Conservation (phyloP, 2,329 filamentous ascomycete genomes). For the Botrytis galanthina region DNA sequence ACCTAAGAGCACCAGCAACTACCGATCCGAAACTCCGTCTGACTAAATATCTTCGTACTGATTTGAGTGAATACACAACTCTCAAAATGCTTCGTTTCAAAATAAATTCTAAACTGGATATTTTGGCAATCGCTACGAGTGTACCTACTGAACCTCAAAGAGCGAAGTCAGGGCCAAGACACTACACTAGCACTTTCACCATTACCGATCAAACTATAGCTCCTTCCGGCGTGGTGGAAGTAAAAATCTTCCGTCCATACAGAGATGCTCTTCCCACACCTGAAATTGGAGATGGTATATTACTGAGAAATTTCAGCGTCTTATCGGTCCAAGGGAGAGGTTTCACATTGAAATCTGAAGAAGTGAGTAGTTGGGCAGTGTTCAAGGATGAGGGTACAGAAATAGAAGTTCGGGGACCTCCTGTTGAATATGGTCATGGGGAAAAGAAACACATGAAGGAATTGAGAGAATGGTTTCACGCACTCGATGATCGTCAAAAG, state of each 20-base stretch:
- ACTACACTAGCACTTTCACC: slow-evolving; percentile 58
- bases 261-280: slow-evolving; percentile 55
- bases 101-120: slow-evolving; percentile 50
- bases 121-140: slow-evolving; percentile 54
- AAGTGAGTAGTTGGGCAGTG: slow-evolving; percentile 60
- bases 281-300: slow-evolving; percentile 54
- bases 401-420: slow-evolving; percentile 56
- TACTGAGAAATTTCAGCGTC: slow-evolving; percentile 57
- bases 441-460: slow-evolving; percentile 51
- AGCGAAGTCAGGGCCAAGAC: slow-evolving; percentile 56
- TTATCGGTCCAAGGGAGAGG: slow-evolving; percentile 53
- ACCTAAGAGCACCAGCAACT: slow-evolving; percentile 26
- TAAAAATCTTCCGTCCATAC: slow-evolving; percentile 58
- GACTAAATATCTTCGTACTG: slow-evolving; percentile 36
- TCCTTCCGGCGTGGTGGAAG: slow-evolving; percentile 50
- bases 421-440: slow-evolving; percentile 53
- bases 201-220: slow-evolving; percentile 56
- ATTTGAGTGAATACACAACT: slow-evolving; percentile 52
- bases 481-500: slow-evolving; percentile 41
- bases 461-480: slow-evolving; percentile 48
- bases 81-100: slow-evolving; percentile 53
- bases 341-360: slow-evolving; percentile 50
- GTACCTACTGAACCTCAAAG: slow-evolving; percentile 51
- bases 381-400: slow-evolving; percentile 47
- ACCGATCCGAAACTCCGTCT: slow-evolving; percentile 33